Evolutionary conservation across 1,284 basidiomycete genomes (phyloP).

Genomic region (Ganoderma resinaceum): DNA sequence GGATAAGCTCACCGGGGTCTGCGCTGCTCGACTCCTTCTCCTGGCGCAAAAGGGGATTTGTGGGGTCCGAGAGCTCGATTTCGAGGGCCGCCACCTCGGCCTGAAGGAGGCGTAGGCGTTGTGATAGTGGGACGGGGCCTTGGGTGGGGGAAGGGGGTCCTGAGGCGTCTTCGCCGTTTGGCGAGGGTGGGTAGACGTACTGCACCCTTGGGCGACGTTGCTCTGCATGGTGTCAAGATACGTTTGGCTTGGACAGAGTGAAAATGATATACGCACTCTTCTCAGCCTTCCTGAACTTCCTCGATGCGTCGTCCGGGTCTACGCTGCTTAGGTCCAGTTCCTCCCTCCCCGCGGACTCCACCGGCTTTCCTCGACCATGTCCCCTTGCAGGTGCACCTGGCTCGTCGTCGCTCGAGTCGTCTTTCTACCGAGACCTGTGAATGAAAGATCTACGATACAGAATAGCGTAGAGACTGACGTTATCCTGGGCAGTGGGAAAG

Average conservation of each 20-base stretch:
- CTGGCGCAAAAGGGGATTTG: slow-evolving; percentile 56
- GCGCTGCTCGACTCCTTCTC: slow-evolving; percentile 62
- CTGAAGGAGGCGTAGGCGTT: slow-evolving; percentile 67
- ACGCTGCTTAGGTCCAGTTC: slow-evolving; percentile 60
- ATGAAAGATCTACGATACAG: background rate
- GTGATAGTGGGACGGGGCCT: slow-evolving; percentile 54
- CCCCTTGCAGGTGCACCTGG: slow-evolving; percentile 47
- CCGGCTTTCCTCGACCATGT: slow-evolving; percentile 42
- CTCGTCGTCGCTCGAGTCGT: slow-evolving; percentile 74
- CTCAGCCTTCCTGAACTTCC: slow-evolving; percentile 74
- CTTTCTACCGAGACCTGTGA: slow-evolving; percentile 49
- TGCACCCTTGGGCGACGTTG: slow-evolving; percentile 55
- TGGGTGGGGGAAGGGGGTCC: slow-evolving; percentile 33
- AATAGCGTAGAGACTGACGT: slow-evolving; percentile 45
- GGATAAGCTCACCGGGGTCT: slow-evolving; percentile 78
- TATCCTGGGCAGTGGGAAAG: slow-evolving; percentile 57
- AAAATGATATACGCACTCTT: slow-evolving; percentile 45
- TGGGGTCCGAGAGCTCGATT: slow-evolving; percentile 70
- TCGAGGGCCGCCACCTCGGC: slow-evolving; percentile 72
- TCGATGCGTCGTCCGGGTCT: slow-evolving; percentile 65
- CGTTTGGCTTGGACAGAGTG: background rate
- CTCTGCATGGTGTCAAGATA: slow-evolving; percentile 40
- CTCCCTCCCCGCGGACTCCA: slow-evolving; percentile 47
- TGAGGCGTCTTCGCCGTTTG: slow-evolving; percentile 48
- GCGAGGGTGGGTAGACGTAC: slow-evolving; percentile 74